Base-by-base conservation (phyloP, 306 rosid species). In the Leucaena leucocephala region DNA sequence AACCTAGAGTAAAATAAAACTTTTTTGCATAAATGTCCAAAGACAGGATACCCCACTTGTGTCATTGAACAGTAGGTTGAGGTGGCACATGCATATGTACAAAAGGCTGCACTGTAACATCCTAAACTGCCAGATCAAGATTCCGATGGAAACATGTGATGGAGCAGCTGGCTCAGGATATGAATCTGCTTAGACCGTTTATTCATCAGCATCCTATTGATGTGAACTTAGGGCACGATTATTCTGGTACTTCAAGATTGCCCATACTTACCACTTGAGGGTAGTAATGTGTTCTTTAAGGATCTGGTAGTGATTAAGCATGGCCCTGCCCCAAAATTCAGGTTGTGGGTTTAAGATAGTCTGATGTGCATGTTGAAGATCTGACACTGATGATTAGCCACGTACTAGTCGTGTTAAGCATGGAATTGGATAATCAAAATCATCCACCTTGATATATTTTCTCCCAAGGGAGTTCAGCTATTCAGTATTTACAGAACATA, bases 321-420 rank as follows among this genome's bases (percentile, higher is more conserved):
- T 13, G 67, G n/a, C 8, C 42, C n/a, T 33, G 40, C 67, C 8
- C n/a, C 7, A 3, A 64, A 64, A 36, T 7, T 64, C 45, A 15
- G 45, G 13, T 42, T 45, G 64, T 21, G 76, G 45, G 58, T 77
- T 61, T 33, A 14, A 14, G 67, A 61, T 34, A 61, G 33, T 61
- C 16, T 22, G 15, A 22, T 1, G 61, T 34, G 62, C n/a, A 42
- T 69, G 66, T 63, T 68, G 83, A 84, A 74, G 50, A 68, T 52
- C 15, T 68, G 52, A 65, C 55, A 67, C 17, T 14, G 67, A 11
- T 14, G 67, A 11, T 65, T 76, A 82, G 73, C 66, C 49, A 38
- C 12, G 36, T 27, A 22, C 67, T 43, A 35, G 40, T 72, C 68
- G 46, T n/a, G 54, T 46, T 46, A 72, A 27, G 12, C 48, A 34